Conservation (phyloP, 208 protist genomes). For the Leishmania lainsoni region DNA sequence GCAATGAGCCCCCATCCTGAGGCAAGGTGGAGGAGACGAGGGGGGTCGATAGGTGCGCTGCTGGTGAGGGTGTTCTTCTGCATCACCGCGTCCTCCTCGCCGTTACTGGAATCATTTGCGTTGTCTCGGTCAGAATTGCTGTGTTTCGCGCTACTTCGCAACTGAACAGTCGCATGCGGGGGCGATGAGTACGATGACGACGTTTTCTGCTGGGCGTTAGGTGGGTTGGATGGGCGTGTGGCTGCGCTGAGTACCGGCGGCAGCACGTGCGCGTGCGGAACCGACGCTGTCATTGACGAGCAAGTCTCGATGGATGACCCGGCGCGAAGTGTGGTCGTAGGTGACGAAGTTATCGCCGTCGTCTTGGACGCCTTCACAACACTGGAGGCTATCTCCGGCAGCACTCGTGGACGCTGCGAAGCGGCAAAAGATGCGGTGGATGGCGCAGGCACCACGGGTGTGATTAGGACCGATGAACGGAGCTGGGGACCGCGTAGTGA, state of each 20-base stretch:
- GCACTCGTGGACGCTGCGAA: background rate
- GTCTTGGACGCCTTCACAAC: background rate
- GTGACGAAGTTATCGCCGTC: background rate
- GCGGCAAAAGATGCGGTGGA: background rate
- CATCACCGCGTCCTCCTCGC: background rate
- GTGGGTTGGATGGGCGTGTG: background rate
- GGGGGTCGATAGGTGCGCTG: background rate
- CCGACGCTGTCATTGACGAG: background rate
- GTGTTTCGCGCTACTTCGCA: background rate
- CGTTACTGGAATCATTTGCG: background rate
- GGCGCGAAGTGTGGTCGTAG: background rate
- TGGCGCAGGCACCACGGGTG: background rate
- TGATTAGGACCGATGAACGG: conserved; percentile 6
- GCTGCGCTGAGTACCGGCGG: background rate
- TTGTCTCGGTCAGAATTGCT: background rate
- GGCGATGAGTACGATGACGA: background rate
- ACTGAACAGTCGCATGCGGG: background rate
- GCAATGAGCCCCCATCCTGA: background rate
- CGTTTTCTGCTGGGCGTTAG: background rate
- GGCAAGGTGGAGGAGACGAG: background rate
- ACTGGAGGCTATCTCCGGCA: background rate
- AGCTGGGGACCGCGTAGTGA: conserved; percentile 12
- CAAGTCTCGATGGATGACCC: background rate
- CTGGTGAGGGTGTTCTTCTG: background rate
- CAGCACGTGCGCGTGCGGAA: background rate